Percentiles rank a stretch among this genome's conserved stretches.
Conservation (phyloP, 169 alveolate species). For the Perkinsus chesapeaki region DNA sequence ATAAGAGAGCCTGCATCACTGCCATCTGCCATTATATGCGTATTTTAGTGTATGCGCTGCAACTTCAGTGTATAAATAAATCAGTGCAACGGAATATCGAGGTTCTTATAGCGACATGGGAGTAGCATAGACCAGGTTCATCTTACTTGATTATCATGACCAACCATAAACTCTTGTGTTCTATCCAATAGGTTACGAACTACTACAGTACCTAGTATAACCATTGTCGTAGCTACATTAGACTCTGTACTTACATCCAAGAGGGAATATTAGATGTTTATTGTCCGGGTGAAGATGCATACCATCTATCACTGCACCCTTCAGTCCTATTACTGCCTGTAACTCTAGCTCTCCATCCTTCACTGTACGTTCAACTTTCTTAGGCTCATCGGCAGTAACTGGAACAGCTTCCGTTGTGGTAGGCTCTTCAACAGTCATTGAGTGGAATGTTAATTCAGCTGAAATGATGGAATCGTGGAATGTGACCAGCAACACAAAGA, state of each 20-base stretch:
- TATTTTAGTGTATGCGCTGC: too few species aligned
- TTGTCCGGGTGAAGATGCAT: slow-evolving; percentile 78
- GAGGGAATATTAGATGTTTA: slow-evolving; percentile 72
- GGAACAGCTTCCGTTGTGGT: not conserved
- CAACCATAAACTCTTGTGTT: slow-evolving; percentile 71
- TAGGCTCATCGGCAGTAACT: not conserved
- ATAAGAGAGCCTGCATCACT: too few species aligned
- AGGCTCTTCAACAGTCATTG: not conserved
- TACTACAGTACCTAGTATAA: slow-evolving; percentile 5
- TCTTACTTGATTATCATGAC: slow-evolving; percentile 68
- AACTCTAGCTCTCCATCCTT: slow-evolving; percentile 45
- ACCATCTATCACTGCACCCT: slow-evolving; percentile 68
- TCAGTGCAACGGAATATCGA: too few species aligned
- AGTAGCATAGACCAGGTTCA: slow-evolving; percentile 30
- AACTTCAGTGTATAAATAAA: too few species aligned
- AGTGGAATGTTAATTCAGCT: not conserved
- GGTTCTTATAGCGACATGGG: not conserved
- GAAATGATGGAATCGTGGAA: too few species aligned
- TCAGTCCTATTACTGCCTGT: slow-evolving; percentile 70
- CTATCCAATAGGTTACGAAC: slow-evolving; percentile 67
- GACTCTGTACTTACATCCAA: slow-evolving; percentile 66
- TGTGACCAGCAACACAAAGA: too few species aligned
- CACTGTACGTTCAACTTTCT: not conserved
- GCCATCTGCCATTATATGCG: too few species aligned
- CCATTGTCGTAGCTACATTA: not conserved